A percentile compares a stretch with the other conserved stretches of the same genome.
These are phyloP conservation scores for Colletotrichum tropicale DNA, from an alignment of 2,329 filamentous ascomycete genomes.

Conservation along the genomic window DNA sequence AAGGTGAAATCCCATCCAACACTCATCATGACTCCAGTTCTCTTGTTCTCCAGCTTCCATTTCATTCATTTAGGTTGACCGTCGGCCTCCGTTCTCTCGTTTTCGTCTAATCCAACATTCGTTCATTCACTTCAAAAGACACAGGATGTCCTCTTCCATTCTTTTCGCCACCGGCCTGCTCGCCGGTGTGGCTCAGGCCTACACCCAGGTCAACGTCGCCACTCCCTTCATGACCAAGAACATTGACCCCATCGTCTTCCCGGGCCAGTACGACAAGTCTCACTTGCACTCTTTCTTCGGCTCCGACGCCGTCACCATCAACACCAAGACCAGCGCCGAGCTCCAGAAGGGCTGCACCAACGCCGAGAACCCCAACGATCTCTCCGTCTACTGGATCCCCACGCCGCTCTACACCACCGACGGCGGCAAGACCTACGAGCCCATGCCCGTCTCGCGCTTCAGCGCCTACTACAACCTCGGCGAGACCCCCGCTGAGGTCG, in stretches of 20 bases:
- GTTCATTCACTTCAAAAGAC: conserved; percentile 3
- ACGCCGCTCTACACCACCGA: conserved; percentile 42
- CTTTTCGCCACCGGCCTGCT: conserved; percentile 15
- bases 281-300: conserved; percentile 41
- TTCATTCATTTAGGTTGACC: background rate
- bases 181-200: conserved; percentile 23
- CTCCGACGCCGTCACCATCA: conserved; percentile 34
- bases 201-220: conserved; percentile 26
- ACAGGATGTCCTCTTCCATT: conserved; percentile 21
- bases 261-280: conserved; percentile 32
- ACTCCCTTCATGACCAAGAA: conserved; percentile 36
- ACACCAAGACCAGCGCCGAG: conserved; percentile 34
- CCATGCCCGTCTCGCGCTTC: conserved; percentile 41
- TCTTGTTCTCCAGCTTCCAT: background rate
- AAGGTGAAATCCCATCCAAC: background rate
- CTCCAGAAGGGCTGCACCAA: conserved; percentile 49
- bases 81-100: background rate
- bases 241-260: conserved; percentile 36
- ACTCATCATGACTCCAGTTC: background rate
- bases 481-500: conserved; percentile 41
- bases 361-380: conserved; percentile 50
- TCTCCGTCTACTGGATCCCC: conserved; percentile 51
- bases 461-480: conserved; percentile 50
- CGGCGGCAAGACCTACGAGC: conserved; percentile 32
- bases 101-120: background rate